Base-by-base conservation (phyloP, 805 yeast genomes). In the Isabelozyma pseudorhagii region DNA sequence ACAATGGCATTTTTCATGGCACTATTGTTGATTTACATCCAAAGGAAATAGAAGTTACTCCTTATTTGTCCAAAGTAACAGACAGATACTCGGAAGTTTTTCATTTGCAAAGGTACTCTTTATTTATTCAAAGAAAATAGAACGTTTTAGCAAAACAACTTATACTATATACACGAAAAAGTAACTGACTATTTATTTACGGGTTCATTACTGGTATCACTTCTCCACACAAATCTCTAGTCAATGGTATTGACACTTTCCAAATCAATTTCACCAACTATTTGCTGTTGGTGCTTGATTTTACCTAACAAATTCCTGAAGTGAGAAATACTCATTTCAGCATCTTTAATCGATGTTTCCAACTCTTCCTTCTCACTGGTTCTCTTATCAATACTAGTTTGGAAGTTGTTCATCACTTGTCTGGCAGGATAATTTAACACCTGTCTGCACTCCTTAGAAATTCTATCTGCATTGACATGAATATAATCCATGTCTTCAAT, bases 341-440 rank as follows among this genome's bases (percentile, higher is more conserved):
- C 83, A 47, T 78, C 78, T 45, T 76, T 74, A 43, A 85, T 75
- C 28, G 77, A 74, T 9, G 65, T 67, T 50, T 81, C 76, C 40
- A 84, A 68, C 51, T 78, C 80, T 46, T 80, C 81, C 61, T 87
- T 83, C 61, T 82, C 80, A 3, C 75, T 66, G 13, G 78, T 76
- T 50, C 83, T 78, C 56, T 79, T 77, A 54, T 88, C 94, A 39
- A 89, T 75, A 44, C 80, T 67, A 0, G 83, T 71, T 57, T 87
- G 92, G 68, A 87, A 81, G 43, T 81, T 80, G 42, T 81, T 79
- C 56, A 86, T 80, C 5, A 94, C 89, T 60, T 91, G 97, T 55
- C 90, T 83, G 0, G 89, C 79, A 5, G 98, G 98, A 60, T 78
- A 84, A 59, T 80, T 82, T 58, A 94, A 74, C 2, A 94, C 97